phyloP scores from a whole-genome alignment of 176 grass and related monocot genomes.

The Pharus latifolius region DNA sequence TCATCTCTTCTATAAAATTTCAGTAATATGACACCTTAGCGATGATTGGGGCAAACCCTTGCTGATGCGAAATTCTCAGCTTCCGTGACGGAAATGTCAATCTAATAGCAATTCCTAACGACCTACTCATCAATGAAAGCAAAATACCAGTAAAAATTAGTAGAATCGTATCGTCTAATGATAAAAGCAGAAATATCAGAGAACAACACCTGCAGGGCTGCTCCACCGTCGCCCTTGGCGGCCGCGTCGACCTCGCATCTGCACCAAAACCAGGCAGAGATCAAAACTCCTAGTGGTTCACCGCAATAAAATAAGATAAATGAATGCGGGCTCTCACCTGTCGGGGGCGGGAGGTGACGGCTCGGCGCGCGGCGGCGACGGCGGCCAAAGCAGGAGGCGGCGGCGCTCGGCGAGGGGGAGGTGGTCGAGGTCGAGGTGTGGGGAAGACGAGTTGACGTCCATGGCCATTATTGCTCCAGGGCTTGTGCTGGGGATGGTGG shows the following conservation, averaged over 20 bases:
- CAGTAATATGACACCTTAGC: not conserved
- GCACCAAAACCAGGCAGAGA: slow-evolving; percentile 3
- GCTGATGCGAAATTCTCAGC: not conserved
- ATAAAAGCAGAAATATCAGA: not conserved
- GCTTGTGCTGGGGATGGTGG: slow-evolving; percentile 13
- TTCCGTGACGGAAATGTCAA: not conserved
- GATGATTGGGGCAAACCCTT: not conserved
- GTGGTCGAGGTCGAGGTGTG: slow-evolving; percentile 15
- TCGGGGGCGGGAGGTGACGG: not conserved
- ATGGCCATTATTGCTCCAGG: slow-evolving; percentile 17
- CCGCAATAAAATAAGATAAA: not conserved
- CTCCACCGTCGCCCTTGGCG: not conserved
- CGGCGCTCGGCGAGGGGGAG: not conserved
- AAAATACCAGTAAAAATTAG: not conserved
- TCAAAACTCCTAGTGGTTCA: not conserved
- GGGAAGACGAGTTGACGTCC: not conserved
- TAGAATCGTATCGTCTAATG: not conserved
- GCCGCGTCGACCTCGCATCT: not conserved
- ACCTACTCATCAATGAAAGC: not conserved
- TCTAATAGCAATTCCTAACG: not conserved
- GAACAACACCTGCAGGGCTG: not conserved
- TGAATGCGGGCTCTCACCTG: slow-evolving; percentile 10
- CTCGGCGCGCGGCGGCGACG: not conserved
- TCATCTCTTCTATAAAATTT: not conserved
- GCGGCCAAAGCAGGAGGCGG: not conserved